phyloP scores from a whole-genome alignment of 805 yeast species.

The Hanseniaspora clermontiae region DNA sequence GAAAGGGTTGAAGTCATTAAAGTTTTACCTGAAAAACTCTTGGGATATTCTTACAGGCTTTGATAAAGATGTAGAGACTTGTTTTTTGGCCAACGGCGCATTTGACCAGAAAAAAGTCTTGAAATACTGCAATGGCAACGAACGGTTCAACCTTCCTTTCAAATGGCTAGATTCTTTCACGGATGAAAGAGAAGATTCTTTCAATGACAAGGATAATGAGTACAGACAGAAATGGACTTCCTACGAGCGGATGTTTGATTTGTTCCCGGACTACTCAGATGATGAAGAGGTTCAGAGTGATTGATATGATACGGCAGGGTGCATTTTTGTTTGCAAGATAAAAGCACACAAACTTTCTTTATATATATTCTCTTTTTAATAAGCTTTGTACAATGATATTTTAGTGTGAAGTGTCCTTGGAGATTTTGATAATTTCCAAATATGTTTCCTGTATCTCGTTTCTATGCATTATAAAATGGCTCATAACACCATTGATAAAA shows the following conservation, averaged over 20 bases:
- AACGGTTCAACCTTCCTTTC: conserved; percentile 21
- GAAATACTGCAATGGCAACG: conserved; percentile 4
- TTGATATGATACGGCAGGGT: background rate
- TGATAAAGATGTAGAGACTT: conserved; percentile 21
- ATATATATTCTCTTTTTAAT: no score
- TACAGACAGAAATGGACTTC: conserved; percentile 28
- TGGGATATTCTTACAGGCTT: conserved; percentile 43
- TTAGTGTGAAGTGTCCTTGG: conserved; percentile 24
- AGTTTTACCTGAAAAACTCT: conserved; percentile 49
- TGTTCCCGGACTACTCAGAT: conserved; percentile 21
- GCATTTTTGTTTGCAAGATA: no score
- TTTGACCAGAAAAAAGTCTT: conserved; percentile 11
- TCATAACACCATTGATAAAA: conserved; percentile 53
- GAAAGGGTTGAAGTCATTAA: conserved; percentile 65
- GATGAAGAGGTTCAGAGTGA: conserved; percentile 1
- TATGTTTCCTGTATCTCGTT: background rate
- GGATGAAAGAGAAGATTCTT: conserved; percentile 25
- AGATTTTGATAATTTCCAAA: conserved; percentile 24
- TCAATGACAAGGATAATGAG: conserved; percentile 23
- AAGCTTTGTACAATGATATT: conserved; percentile 16
- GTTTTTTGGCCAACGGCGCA: conserved; percentile 17
- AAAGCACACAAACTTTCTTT: no score
- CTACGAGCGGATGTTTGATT: conserved; percentile 27
- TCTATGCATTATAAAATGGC: conserved; percentile 37
- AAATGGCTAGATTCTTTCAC: conserved; percentile 33